Conservation (phyloP, 352 stramenopile species). For the Aphanomyces astaci region DNA sequence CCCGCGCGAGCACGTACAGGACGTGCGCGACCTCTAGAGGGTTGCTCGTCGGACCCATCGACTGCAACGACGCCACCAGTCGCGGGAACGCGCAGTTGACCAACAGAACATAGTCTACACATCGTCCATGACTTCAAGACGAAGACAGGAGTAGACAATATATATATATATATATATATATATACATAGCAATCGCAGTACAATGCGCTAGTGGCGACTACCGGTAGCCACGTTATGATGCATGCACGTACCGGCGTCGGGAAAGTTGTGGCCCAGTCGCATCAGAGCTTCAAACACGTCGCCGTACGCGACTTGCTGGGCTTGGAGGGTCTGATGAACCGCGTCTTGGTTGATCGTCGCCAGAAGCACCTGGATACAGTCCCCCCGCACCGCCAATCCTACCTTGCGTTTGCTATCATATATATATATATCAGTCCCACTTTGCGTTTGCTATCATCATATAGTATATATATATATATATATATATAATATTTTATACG, state of each 20-base stretch:
- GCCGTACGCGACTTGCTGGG: conserved; percentile 25
- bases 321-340: conserved; percentile 23
- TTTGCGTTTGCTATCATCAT: conserved; percentile 49
- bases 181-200: too few relatives aligned
- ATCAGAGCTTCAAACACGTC: conserved; percentile 65
- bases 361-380: conserved; percentile 32
- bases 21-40: conserved; percentile 1
- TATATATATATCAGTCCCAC: too few relatives aligned
- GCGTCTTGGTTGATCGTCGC: conserved; percentile 40
- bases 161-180: too few relatives aligned
- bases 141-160: neutral
- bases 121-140: neutral
- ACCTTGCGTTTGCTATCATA: conserved; percentile 47
- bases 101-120: conserved; percentile 9
- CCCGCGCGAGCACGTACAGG: conserved; percentile 18
- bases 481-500: neutral
- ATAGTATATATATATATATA: neutral
- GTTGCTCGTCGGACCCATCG: neutral
- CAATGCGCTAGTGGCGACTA: too few relatives aligned
- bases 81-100: conserved; percentile 21
- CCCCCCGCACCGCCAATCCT: neutral
- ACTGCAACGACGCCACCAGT: neutral
- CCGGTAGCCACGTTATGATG: neutral
- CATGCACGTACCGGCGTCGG: conserved; percentile 35
- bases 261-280: conserved; percentile 36